Evolutionary conservation across 2,329 filamentous ascomycete species (phyloP).

Genomic region (Diatrype stigma): DNA sequence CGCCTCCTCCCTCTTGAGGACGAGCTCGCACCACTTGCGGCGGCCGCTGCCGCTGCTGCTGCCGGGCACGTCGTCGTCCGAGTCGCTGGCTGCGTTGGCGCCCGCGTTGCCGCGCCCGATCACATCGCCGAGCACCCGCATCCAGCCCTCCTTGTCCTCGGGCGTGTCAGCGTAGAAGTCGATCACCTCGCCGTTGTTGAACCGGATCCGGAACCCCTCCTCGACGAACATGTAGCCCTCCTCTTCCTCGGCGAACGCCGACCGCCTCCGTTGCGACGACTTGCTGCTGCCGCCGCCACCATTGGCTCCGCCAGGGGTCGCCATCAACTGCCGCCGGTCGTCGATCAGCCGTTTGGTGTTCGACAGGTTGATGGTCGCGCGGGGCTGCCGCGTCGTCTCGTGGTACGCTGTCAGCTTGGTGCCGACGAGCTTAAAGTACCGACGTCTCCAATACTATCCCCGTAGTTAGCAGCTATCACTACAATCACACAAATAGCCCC

Average conservation of each 20-base stretch:
- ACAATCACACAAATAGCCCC: background rate
- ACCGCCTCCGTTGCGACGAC: slow-evolving; percentile 67
- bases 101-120: slow-evolving; percentile 47
- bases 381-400: slow-evolving; percentile 89
- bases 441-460: slow-evolving; percentile 85
- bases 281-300: slow-evolving; percentile 65
- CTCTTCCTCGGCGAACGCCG: slow-evolving; percentile 95
- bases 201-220: slow-evolving; percentile 97
- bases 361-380: slow-evolving; percentile 91
- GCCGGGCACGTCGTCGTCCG: slow-evolving; percentile 42
- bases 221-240: slow-evolving; percentile 99
- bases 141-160: slow-evolving; percentile 89
- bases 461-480: slow-evolving; percentile 39
- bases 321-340: slow-evolving; percentile 73
- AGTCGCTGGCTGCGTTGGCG: background rate
- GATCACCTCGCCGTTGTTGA: slow-evolving; percentile 96
- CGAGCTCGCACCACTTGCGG: slow-evolving; percentile 64
- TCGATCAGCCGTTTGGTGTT: slow-evolving; percentile 94
- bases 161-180: slow-evolving; percentile 95
- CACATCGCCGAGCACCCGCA: slow-evolving; percentile 77
- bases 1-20: slow-evolving; percentile 60
- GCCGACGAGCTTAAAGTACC: slow-evolving; percentile 92
- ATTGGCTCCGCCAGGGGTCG: slow-evolving; percentile 73
- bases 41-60: slow-evolving; percentile 37
- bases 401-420: slow-evolving; percentile 93